Conservation (phyloP, 192 early-diverging fungal species). For the Obelidium mucronatum region DNA sequence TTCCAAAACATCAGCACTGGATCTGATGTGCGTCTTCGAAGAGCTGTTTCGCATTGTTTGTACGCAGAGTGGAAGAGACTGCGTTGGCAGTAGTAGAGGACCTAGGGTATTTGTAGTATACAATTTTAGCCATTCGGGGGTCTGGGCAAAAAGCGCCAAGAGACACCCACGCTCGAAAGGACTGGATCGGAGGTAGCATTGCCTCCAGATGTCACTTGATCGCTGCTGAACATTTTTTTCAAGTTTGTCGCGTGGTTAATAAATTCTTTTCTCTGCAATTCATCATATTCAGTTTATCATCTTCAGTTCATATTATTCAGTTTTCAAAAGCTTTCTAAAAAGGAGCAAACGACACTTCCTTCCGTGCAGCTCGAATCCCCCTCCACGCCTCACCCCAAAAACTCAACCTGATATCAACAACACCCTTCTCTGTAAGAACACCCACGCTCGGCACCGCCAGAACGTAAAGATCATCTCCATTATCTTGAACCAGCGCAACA, state of each 20-base stretch:
- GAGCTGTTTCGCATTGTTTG: conserved; percentile 44
- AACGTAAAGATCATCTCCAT: conserved; percentile 27
- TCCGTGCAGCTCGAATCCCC: background rate
- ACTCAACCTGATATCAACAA: conserved; percentile 26
- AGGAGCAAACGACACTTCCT: conserved; percentile 19
- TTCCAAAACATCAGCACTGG: conserved; percentile 58
- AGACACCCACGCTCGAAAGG: conserved; percentile 3
- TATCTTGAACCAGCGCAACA: conserved; percentile 31
- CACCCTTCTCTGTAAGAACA: conserved; percentile 19
- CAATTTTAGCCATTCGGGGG: no score
- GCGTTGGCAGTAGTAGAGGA: conserved; percentile 49
- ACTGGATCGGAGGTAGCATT: conserved; percentile 17
- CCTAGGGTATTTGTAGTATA: no score
- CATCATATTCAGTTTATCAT: no score
- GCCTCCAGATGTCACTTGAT: background rate
- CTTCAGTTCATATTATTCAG: no score
- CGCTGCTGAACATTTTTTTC: conserved; percentile 3
- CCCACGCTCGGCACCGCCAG: conserved; percentile 8
- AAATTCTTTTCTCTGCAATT: no score
- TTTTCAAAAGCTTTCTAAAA: background rate
- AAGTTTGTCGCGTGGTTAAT: background rate
- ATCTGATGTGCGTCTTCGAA: conserved; percentile 50
- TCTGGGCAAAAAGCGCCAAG: no score
- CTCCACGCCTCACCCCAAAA: conserved; percentile 28
- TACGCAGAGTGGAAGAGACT: conserved; percentile 49